These are phyloP conservation scores for Wallacemonas sp. DNA, from an alignment of 208 protist genomes.

Conservation along the genomic window DNA sequence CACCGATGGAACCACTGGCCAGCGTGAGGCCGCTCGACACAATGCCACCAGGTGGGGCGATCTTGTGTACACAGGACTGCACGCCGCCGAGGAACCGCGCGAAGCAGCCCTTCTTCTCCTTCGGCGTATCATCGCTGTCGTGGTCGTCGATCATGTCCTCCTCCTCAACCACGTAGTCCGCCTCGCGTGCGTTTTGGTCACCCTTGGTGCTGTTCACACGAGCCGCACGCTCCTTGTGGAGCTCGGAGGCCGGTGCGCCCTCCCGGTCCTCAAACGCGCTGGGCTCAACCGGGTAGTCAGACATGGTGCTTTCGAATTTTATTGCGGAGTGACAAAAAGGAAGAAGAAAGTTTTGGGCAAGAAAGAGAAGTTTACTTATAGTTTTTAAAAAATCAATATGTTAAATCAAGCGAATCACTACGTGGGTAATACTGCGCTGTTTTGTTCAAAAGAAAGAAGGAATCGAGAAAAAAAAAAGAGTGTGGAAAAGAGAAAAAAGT, in stretches of 20 bases:
- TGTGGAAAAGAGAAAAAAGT: too few relatives aligned
- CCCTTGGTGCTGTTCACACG: background rate
- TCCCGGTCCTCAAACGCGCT: slow-evolving; percentile 5
- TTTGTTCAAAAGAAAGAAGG: background rate
- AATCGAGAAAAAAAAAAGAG: too few relatives aligned
- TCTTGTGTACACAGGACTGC: slow-evolving; percentile 10
- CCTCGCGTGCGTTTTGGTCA: background rate
- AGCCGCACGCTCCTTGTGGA: background rate
- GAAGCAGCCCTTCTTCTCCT: background rate
- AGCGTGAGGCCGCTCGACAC: slow-evolving; percentile 36
- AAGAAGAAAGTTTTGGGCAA: background rate
- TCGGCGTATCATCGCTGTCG: background rate
- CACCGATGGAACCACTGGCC: slow-evolving; percentile 38
- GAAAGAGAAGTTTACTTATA: background rate
- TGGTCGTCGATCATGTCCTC: background rate
- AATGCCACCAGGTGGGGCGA: slow-evolving; percentile 37
- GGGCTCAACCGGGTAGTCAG: background rate
- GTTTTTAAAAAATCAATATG: background rate
- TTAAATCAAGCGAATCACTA: background rate
- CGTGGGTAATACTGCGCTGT: background rate
- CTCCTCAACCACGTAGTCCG: background rate
- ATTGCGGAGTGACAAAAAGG: background rate
- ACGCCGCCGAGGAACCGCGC: background rate
- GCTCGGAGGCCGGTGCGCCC: background rate
- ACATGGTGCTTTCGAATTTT: background rate